Conservation (phyloP, 2,329 filamentous ascomycete species). For the Colletotrichum gigasporum region DNA sequence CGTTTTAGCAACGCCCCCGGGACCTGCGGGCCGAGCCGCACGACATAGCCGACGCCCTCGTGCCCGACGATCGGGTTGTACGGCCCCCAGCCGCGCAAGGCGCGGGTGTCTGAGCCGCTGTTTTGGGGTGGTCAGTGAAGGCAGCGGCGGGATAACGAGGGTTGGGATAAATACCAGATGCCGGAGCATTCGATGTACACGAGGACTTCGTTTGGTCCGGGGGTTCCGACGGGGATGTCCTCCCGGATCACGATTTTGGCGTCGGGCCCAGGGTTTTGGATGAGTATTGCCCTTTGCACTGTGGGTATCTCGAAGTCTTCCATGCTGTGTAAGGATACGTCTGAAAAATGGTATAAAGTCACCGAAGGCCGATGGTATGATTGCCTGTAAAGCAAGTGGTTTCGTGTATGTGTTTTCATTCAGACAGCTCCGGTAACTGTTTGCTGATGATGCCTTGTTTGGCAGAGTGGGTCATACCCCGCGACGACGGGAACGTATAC, state of each 20-base stretch:
- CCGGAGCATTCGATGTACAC: slow-evolving; percentile 1
- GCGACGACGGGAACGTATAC: too few species aligned
- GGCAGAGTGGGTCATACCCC: too few species aligned
- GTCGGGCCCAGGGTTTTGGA: slow-evolving; percentile 20
- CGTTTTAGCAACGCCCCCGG: slow-evolving; percentile 40
- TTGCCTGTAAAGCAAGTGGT: too few species aligned
- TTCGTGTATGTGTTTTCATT: too few species aligned
- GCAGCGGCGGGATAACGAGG: neutral
- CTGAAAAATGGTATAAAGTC: too few species aligned
- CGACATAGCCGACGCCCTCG: slow-evolving; percentile 42
- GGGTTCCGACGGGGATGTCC: slow-evolving; percentile 10
- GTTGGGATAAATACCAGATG: neutral
- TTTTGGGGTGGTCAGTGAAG: neutral
- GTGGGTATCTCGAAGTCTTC: too few species aligned
- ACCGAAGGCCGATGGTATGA: too few species aligned
- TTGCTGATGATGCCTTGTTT: too few species aligned
- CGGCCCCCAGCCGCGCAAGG: slow-evolving; percentile 38
- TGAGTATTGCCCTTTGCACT: slow-evolving; percentile 6
- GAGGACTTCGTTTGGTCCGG: slow-evolving; percentile 16
- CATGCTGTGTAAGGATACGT: too few species aligned
- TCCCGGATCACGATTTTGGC: neutral
- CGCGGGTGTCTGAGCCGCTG: slow-evolving; percentile 43
- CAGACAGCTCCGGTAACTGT: too few species aligned
- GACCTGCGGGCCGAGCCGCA: slow-evolving; percentile 41
- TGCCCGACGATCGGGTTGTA: slow-evolving; percentile 41